phyloP scores from a whole-genome alignment of 169 alveolate species.

The Eimeria zaria region DNA sequence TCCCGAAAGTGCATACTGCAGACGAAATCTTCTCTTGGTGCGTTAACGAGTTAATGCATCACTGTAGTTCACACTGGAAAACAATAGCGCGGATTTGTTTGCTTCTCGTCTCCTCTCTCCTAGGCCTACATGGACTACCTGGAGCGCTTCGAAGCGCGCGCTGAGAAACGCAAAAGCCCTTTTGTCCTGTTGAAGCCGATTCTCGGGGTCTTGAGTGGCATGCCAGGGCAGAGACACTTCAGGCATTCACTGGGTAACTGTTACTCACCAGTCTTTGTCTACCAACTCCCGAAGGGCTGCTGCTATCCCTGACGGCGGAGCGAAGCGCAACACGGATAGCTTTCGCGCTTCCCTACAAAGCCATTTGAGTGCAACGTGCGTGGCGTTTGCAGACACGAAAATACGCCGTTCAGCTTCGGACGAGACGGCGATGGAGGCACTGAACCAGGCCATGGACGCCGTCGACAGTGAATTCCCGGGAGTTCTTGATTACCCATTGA shows the following conservation, averaged over 20 bases:
- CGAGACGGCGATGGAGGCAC: constrained; percentile 44
- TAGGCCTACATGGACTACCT: constrained; percentile 82
- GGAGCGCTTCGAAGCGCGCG: constrained; percentile 39
- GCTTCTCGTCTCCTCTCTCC: background rate
- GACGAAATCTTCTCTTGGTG: constrained; percentile 55
- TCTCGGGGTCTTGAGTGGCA: constrained; percentile 79
- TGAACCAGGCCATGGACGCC: constrained; percentile 48
- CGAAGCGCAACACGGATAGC: background rate
- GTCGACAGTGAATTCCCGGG: constrained; percentile 73
- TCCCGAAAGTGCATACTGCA: constrained; percentile 43
- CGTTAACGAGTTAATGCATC: background rate
- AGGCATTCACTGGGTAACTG: constrained; percentile 66
- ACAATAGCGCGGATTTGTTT: background rate
- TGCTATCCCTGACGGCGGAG: no score
- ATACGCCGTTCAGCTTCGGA: constrained; percentile 59
- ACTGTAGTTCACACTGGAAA: background rate
- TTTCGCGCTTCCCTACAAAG: background rate
- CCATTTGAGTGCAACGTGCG: background rate
- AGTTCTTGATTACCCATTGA: constrained; percentile 74
- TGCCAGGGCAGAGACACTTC: constrained; percentile 83
- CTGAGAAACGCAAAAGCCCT: constrained; percentile 18
- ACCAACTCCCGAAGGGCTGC: no score
- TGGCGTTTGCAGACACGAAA: constrained; percentile 36
- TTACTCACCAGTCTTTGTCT: background rate
- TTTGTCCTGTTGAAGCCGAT: constrained; percentile 77